Base-by-base conservation (phyloP, 495 filamentous ascomycete species). In the Neurospora sublineolata region DNA sequence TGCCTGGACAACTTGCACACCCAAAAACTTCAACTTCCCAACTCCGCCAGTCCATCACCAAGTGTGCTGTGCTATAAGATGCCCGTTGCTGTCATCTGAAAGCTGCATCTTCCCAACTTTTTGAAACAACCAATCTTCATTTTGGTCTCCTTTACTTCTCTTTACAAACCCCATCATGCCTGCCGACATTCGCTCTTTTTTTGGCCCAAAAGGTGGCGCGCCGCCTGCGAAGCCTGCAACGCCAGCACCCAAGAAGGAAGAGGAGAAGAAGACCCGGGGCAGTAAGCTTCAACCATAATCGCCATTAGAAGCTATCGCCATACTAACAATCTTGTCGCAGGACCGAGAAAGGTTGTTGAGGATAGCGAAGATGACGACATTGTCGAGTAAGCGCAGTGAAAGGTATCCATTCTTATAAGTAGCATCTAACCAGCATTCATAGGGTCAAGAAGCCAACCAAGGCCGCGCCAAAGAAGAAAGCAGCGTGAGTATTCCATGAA, bases 111-210 rank as follows among this genome's bases (percentile, higher is more conserved):
- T 11, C 69, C 33, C 27, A 68, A 23, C 37, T 44, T 69, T 68
- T 69, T 37, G 14, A 41, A 12, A 14, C 9, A 67, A 58, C 27
- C 64, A 12, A 58, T 58, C 38, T 70, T 33, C 20, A 58, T 37
- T 38, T 14, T 60, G 60, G 7, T 37, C 37, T 70, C 40, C 44
- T 27, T 20, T 16, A n/a, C 30, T 72, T 41, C 41, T 60, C 74
- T 30, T 33, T 27, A 33, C 12, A 33, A 33, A 30, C 1, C 6
- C 0, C 52, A 74, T 44, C 42, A 94, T 93, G 91, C 87, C 92
- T 18, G 14, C 27, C 72, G 93, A 96, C 83, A 96, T 96, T 72
- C 84, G 93, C 69, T 89, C 81, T 74, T 97, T 94, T 76, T 95
- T 97, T 80, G 87, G 87, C 18, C 86, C 88, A 39, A 90, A 88